Conservation (phyloP, 768 basidiomycete species). For the Zangia roseola region DNA sequence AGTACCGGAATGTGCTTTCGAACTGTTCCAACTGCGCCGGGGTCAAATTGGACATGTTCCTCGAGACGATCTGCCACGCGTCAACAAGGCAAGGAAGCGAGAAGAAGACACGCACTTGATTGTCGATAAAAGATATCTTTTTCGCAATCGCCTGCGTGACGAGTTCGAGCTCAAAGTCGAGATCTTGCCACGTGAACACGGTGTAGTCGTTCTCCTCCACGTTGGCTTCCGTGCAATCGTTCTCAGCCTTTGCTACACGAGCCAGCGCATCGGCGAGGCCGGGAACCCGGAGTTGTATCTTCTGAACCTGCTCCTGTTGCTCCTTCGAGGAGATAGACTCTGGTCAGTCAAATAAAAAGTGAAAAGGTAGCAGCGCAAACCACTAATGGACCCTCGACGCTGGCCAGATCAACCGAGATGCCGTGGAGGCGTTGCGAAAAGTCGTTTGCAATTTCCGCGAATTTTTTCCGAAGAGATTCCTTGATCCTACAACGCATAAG, state of each 20-base stretch:
- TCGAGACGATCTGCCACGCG: conserved; percentile 75
- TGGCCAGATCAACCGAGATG: conserved; percentile 70
- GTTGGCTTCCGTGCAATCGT: conserved; percentile 80
- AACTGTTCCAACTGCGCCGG: conserved; percentile 96
- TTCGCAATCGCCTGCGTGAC: conserved; percentile 78
- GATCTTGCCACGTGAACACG: conserved; percentile 83
- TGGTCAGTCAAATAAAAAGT: conserved; percentile 9
- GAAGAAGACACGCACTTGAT: conserved; percentile 60
- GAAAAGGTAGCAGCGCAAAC: conserved; percentile 34
- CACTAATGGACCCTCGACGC: conserved; percentile 75
- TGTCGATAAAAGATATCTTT: conserved; percentile 95
- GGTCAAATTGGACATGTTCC: conserved; percentile 91
- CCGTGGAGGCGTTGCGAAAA: conserved; percentile 66
- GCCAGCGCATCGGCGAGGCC: conserved; percentile 56
- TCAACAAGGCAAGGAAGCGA: conserved; percentile 5
- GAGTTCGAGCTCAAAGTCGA: conserved; percentile 85
- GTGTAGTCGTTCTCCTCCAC: conserved; percentile 98
- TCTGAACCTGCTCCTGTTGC: conserved; percentile 68
- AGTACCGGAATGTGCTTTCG: conserved; percentile 96
- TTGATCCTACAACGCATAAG: conserved; percentile 61
- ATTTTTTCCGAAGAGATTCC: conserved; percentile 71
- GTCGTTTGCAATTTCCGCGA: conserved; percentile 73
- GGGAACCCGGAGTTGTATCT: conserved; percentile 68
- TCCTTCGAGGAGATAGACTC: conserved; percentile 40
- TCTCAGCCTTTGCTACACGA: conserved; percentile 62